Evolutionary conservation across 371 early-diverging fungal genomes (phyloP).

Genomic region (Caulochytrium protostelioides): DNA sequence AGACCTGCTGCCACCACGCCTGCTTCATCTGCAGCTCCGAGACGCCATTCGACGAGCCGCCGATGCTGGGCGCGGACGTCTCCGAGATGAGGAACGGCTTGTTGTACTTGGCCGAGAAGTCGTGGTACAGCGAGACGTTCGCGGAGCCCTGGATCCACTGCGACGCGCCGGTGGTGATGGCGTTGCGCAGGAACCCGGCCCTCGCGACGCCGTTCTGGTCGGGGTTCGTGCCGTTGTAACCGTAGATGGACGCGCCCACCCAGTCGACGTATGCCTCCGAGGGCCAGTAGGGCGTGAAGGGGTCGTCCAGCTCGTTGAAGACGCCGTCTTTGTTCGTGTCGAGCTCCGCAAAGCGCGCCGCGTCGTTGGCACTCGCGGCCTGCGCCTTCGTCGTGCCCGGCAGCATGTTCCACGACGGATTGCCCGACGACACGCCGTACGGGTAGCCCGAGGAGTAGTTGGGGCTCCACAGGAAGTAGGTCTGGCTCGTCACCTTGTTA

Average conservation of each 20-base stretch:
- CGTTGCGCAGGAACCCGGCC: no score
- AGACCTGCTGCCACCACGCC: neutral
- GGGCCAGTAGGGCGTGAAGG: slow-evolving; percentile 1
- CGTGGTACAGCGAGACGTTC: no score
- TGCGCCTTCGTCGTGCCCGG: no score
- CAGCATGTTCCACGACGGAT: no score
- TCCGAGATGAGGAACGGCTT: neutral
- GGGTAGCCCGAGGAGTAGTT: slow-evolving; percentile 4
- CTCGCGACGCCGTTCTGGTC: no score
- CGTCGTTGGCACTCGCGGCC: no score
- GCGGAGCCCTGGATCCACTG: no score
- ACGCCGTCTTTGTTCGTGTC: slow-evolving; percentile 9
- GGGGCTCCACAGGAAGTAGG: slow-evolving; percentile 11
- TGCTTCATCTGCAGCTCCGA: neutral
- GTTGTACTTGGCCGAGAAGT: neutral
- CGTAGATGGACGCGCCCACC: neutral
- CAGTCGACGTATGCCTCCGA: neutral
- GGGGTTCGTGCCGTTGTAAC: neutral
- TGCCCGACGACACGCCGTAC: no score
- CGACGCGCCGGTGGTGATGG: no score
- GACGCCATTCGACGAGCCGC: no score
- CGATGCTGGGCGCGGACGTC: no score
- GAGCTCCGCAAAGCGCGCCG: slow-evolving; percentile 4
- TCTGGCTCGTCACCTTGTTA: no score
- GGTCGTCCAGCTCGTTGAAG: neutral